A percentile compares a stretch with the other conserved stretches of the same genome.
Evolutionary conservation across 768 basidiomycete species (phyloP).

Genomic region (Daedalea quercina): DNA sequence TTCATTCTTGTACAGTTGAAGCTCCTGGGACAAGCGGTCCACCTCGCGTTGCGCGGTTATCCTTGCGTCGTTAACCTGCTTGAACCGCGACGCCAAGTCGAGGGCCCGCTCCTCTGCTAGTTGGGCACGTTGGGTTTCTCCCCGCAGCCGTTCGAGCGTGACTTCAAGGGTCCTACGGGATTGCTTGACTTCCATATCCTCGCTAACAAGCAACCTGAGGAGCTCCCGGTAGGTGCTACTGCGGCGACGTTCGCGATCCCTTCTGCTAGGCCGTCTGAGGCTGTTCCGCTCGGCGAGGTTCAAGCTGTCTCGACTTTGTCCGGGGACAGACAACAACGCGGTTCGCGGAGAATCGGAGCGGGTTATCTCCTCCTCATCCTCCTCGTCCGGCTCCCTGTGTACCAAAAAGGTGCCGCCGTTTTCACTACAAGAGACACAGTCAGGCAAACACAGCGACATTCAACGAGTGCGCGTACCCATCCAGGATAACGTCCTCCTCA

Average conservation of each 20-base stretch:
- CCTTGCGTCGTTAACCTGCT: constrained; percentile 33
- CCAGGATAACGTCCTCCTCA: not conserved
- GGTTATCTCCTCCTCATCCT: not conserved
- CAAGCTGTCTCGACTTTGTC: not conserved
- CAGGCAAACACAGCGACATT: not conserved
- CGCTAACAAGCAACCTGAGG: constrained; percentile 17
- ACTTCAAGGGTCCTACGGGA: constrained; percentile 19
- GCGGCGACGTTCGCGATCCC: constrained; percentile 14
- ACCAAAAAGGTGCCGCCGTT: not conserved
- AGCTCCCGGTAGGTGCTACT: constrained; percentile 16
- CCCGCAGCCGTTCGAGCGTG: constrained; percentile 29
- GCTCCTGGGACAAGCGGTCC: constrained; percentile 32
- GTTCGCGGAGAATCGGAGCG: constrained; percentile 2
- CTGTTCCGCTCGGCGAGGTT: not conserved
- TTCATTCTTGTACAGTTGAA: constrained; percentile 39
- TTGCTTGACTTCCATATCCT: constrained; percentile 20
- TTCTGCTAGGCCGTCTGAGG: constrained; percentile 5
- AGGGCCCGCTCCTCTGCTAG: constrained; percentile 41
- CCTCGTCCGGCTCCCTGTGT: not conserved
- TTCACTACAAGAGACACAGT: not conserved
- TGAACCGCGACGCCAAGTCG: constrained; percentile 37
- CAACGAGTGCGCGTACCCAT: not conserved
- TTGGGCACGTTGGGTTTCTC: constrained; percentile 35
- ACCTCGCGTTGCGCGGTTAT: constrained; percentile 32
- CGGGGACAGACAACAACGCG: not conserved